phyloP scores from a whole-genome alignment of 345 rosid genomes.

The Carallia pectinifolia region DNA sequence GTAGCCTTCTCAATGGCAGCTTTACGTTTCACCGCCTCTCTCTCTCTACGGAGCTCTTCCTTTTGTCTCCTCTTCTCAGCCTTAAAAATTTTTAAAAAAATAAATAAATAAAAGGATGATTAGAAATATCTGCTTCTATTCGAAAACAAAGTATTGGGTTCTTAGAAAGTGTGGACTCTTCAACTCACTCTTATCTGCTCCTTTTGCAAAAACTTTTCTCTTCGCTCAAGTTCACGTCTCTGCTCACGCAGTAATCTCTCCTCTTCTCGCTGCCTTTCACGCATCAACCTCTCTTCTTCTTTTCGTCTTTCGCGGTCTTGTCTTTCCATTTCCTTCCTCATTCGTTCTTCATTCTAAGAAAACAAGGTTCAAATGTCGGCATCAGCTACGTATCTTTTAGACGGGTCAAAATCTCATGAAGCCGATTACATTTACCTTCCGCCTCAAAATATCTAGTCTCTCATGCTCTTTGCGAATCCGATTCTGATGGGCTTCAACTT shows the following conservation, averaged over 20 bases:
- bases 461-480: constrained; percentile 74
- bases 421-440: constrained; percentile 50
- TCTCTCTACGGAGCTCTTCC: constrained; percentile 88
- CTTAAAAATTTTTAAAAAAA: constrained; percentile 32
- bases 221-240: constrained; percentile 86
- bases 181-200: constrained; percentile 62
- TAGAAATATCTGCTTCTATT: background rate
- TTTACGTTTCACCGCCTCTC: constrained; percentile 77
- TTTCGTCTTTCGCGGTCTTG: constrained; percentile 92
- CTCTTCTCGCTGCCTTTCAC: constrained; percentile 94
- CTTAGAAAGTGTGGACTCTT: background rate
- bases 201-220: constrained; percentile 85
- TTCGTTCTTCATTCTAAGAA: constrained; percentile 76
- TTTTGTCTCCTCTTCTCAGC: constrained; percentile 85
- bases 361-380: constrained; percentile 26
- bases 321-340: constrained; percentile 88
- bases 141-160: background rate
- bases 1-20: constrained; percentile 95
- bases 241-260: constrained; percentile 87
- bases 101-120: constrained; percentile 3
- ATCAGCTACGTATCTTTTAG: constrained; percentile 6
- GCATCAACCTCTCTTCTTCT: constrained; percentile 92
- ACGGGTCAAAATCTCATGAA: constrained; percentile 9
- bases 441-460: constrained; percentile 63
- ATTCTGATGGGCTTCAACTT: constrained; percentile 63